These are phyloP conservation scores for Exophiala mesophila DNA, from an alignment of 2,329 filamentous ascomycete genomes.

Conservation along the genomic window DNA sequence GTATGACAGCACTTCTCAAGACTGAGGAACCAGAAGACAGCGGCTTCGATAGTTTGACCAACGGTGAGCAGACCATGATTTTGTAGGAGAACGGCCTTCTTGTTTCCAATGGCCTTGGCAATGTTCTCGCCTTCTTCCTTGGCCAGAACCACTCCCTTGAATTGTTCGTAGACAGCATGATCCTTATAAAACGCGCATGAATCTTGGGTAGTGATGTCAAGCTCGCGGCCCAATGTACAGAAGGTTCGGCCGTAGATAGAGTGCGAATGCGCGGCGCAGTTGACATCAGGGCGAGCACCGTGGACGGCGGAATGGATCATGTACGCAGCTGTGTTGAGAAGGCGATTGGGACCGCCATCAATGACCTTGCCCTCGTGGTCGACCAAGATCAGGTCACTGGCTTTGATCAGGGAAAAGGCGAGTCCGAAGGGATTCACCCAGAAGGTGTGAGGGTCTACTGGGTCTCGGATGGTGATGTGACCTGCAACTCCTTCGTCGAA, in stretches of 20 bases:
- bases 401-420: conserved; percentile 58
- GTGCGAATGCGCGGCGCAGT: conserved; percentile 53
- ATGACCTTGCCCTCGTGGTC: conserved; percentile 58
- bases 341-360: conserved; percentile 51
- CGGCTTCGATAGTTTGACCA: conserved; percentile 46
- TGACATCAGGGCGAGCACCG: conserved; percentile 50
- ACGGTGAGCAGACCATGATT: conserved; percentile 48
- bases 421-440: conserved; percentile 66
- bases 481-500: conserved; percentile 59
- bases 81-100: conserved; percentile 47
- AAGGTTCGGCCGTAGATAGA: conserved; percentile 47
- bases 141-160: conserved; percentile 51
- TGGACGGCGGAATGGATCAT: conserved; percentile 54
- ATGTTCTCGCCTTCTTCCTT: conserved; percentile 52
- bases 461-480: conserved; percentile 59
- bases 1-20: conserved; percentile 52
- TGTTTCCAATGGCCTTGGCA: conserved; percentile 46
- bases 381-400: conserved; percentile 64
- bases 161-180: conserved; percentile 48
- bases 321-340: conserved; percentile 47
- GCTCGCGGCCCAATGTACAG: conserved; percentile 37
- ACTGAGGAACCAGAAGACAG: conserved; percentile 51
- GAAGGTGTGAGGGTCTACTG: conserved; percentile 55
- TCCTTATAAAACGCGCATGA: conserved; percentile 46
- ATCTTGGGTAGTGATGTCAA: conserved; percentile 45